Base-by-base conservation (phyloP, 306 rosid species). In the Betula pendula region DNA sequence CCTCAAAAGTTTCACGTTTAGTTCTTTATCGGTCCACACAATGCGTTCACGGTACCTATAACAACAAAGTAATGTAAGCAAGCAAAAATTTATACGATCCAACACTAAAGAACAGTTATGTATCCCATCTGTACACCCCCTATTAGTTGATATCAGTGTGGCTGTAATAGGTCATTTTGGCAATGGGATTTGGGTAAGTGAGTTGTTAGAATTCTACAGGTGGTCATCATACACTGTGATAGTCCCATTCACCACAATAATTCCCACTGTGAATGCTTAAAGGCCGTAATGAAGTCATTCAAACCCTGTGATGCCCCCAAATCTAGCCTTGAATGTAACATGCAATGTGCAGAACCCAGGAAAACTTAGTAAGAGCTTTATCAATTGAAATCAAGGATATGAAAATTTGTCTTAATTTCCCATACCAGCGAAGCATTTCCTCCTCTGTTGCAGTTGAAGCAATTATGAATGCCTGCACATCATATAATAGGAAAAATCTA, bases 381-480 rank as follows among this genome's bases (percentile, higher is more conserved):
- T 35, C 44, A 20, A 11, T 35, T 8, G 70, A 68, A 71, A 27
- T 14, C 48, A 38, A 24, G 40, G 27, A 60, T 5, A n/a, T 33
- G 19, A 25, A 75, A 68, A 45, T 33, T 45, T 17, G 67, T 45
- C 53, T 50, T 59, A 35, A 29, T 27, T 77, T 53, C 27, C 31
- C 60, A 52, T 83, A 94, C 98, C 98, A 92, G 72, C 81, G 93
- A 83, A 85, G 96, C 98, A 94, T 94, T 84, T 94, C 98, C 35
- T 94, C 97, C 81, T 94, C 94, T 15, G 98, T 90, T 58, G 98
- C 96, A 83, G 98, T 91, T 66, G 98, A 94, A 82, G 98, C 98
- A 86, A 94, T 94, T 80, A 94, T 94, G 81, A 94, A 94, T 53
- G 98, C 98, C 98, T 94, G 82, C 75, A 80, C 38, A 70, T 65